Conservation (phyloP, 2,329 filamentous ascomycete species). For the Aspergillus sp. region DNA sequence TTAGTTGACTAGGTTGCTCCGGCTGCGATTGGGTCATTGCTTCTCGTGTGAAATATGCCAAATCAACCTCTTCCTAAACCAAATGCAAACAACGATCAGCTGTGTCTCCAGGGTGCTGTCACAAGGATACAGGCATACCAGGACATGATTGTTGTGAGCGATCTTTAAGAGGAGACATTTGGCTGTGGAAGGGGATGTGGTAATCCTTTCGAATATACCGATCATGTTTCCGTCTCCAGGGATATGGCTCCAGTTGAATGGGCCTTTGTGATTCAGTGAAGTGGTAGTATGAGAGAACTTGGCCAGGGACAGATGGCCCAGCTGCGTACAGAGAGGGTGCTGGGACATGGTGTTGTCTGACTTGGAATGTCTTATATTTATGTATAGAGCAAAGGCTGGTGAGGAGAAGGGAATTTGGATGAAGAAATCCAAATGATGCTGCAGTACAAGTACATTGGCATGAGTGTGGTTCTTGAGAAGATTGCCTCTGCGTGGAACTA, state of each 20-base stretch:
- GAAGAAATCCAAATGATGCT: too few species aligned
- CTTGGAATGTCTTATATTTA: not conserved
- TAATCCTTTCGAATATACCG: constrained; percentile 34
- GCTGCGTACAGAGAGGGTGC: constrained; percentile 8
- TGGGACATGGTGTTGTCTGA: constrained; percentile 11
- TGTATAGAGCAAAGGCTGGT: not conserved
- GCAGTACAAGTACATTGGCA: too few species aligned
- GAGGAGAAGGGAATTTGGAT: too few species aligned
- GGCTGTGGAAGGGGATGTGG: constrained; percentile 4
- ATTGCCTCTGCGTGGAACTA: too few species aligned
- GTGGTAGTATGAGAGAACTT: constrained; percentile 47
- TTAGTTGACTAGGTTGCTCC: constrained; percentile 19
- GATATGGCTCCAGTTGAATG: constrained; percentile 45
- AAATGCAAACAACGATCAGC: too few species aligned
- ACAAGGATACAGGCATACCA: constrained; percentile 28
- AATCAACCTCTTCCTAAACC: constrained; percentile 41
- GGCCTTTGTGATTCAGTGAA: constrained; percentile 33
- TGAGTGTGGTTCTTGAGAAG: too few species aligned
- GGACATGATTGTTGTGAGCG: constrained; percentile 28
- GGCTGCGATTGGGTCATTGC: constrained; percentile 15
- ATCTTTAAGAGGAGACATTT: constrained; percentile 32
- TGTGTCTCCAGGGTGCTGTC: not conserved
- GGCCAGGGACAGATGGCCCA: constrained; percentile 28
- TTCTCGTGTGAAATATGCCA: constrained; percentile 31
- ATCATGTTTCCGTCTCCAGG: constrained; percentile 34